A percentile compares a stretch with the other conserved stretches of the same genome.
Conservation (phyloP, 2,329 filamentous ascomycete genomes). For the Cercospora sesami region DNA sequence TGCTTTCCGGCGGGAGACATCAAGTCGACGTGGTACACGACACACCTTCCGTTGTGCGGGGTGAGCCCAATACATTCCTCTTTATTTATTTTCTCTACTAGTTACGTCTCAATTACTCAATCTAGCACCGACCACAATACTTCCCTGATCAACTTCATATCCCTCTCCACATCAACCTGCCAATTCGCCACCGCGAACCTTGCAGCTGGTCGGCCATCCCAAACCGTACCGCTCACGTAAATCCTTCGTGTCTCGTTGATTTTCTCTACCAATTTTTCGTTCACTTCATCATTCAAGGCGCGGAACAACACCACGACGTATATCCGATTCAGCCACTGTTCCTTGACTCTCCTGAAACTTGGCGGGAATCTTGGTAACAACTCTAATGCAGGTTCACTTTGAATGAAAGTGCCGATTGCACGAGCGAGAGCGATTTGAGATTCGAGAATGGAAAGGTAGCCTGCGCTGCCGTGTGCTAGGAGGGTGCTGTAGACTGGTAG, state of each 20-base stretch:
- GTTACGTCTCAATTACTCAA: background rate
- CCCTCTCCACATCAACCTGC: slow-evolving; percentile 68
- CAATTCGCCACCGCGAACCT: slow-evolving; percentile 87
- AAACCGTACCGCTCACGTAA: slow-evolving; percentile 79
- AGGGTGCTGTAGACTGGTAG: slow-evolving; percentile 85
- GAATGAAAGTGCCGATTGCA: slow-evolving; percentile 63
- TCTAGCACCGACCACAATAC: slow-evolving; percentile 51
- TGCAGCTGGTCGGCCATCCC: slow-evolving; percentile 71
- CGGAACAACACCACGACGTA: slow-evolving; percentile 77
- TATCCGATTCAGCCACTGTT: slow-evolving; percentile 52
- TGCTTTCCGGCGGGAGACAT: no score
- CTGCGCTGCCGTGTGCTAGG: slow-evolving; percentile 68
- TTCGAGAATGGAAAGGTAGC: slow-evolving; percentile 68
- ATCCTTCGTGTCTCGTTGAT: slow-evolving; percentile 75
- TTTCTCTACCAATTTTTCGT: slow-evolving; percentile 63
- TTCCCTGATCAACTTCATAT: slow-evolving; percentile 63
- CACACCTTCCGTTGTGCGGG: no score
- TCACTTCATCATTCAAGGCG: slow-evolving; percentile 65
- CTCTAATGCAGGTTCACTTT: slow-evolving; percentile 62
- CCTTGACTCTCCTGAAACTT: slow-evolving; percentile 37
- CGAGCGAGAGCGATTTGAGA: slow-evolving; percentile 72
- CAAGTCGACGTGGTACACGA: no score
- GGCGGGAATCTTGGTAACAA: slow-evolving; percentile 55
- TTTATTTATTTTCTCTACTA: no score
- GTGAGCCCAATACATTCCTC: no score